Evolutionary conservation across 768 basidiomycete genomes (phyloP), one percentile per base, ranked within the genome.

Genomic region (Russula sp.): DNA sequence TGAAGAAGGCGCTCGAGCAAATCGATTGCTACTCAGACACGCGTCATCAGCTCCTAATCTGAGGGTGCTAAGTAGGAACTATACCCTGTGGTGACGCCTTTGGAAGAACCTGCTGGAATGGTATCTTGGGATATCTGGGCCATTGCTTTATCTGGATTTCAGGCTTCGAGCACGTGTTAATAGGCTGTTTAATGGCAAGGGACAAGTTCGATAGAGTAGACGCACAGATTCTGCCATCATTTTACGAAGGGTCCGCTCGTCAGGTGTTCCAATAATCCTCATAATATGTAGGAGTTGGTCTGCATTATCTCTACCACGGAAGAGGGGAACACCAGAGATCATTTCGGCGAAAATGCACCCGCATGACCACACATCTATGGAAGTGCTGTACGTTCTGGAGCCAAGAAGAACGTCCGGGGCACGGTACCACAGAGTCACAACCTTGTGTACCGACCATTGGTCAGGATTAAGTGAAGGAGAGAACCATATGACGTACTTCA

Each of bases 301-400:
- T 66, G 94, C 89, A 70, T 98, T 98, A 73, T 98, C 97, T 65
- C 96, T 79, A 22, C 97, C 97, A 66, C 96, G 82, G 81, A 99
- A 99, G 34, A 99, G 81, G 32, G 97, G 97, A 6, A 94, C 88
- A 1, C 97, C 97, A 20, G 91, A 87, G 62, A 99, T 98, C 96
- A 99, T 98, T 75, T 99, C 97, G 20, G 97, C 96, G 72, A 99
- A 97, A 71, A 99, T 99, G 72, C 97, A 98, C 10, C 97, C 97
- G 60, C 93, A 96, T 14, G 92, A 94, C 97, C 97, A 99, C 53
- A 98, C 90, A 72, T 99, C 97, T 68, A 99, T 98, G 35, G 91
- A 93, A 3, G 97, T 98, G 76, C 88, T 95, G 73, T 99, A 99
- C 20, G 96, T 98, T 61, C 97, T 82, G 22, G 93, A 96, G 55